phyloP scores from a whole-genome alignment of 2,329 filamentous ascomycete species.

The Phialophora expanda region DNA sequence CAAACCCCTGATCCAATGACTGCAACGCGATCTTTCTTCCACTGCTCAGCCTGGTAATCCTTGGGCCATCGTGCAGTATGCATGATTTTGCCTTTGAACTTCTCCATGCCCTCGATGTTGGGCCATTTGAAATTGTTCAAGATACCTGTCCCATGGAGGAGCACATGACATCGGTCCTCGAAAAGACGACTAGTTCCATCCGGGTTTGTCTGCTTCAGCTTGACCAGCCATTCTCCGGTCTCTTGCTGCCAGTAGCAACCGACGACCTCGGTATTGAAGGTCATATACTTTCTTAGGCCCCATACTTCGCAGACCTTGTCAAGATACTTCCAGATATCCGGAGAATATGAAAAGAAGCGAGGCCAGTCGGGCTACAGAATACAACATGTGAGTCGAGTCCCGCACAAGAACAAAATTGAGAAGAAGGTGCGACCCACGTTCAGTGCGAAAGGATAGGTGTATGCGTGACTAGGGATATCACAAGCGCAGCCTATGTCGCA shows the following conservation, averaged over 20 bases:
- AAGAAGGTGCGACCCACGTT: slow-evolving; percentile 39
- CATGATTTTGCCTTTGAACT: slow-evolving; percentile 51
- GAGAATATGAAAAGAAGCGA: slow-evolving; percentile 53
- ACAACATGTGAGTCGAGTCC: slow-evolving; percentile 51
- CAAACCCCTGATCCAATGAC: slow-evolving; percentile 54
- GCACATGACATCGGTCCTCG: slow-evolving; percentile 51
- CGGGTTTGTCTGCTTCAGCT: slow-evolving; percentile 49
- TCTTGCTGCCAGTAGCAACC: slow-evolving; percentile 58
- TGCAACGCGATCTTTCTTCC: slow-evolving; percentile 51
- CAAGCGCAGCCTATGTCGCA: slow-evolving; percentile 48
- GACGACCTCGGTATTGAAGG: slow-evolving; percentile 55
- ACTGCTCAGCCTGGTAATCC: slow-evolving; percentile 53
- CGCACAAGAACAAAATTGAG: background rate
- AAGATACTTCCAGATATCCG: slow-evolving; percentile 57
- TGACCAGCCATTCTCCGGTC: slow-evolving; percentile 57
- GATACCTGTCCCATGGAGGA: slow-evolving; percentile 53
- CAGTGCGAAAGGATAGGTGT: slow-evolving; percentile 52
- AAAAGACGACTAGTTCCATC: slow-evolving; percentile 47
- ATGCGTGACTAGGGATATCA: slow-evolving; percentile 55
- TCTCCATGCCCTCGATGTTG: slow-evolving; percentile 46
- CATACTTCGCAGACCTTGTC: slow-evolving; percentile 56
- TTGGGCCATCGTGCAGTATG: slow-evolving; percentile 54
- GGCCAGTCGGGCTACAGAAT: slow-evolving; percentile 53
- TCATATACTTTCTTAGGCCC: slow-evolving; percentile 59
- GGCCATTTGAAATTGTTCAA: slow-evolving; percentile 58